phyloP scores from a whole-genome alignment of 169 alveolate species.

The Plasmodium blacklocki region DNA sequence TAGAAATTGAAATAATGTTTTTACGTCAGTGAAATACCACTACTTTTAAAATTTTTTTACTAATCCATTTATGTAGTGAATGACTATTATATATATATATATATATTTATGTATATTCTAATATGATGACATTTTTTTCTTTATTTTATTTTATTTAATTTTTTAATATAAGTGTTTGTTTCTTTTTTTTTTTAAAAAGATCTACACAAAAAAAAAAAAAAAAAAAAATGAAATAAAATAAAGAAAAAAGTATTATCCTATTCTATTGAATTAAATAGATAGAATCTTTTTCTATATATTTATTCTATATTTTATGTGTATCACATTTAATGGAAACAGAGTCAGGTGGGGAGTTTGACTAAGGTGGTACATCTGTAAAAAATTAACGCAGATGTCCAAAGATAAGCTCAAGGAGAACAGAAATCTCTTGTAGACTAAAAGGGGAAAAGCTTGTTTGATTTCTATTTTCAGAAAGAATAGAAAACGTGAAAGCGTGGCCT shows the following conservation, averaged over 20 bases:
- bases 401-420: constrained; percentile 95
- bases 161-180: too few relatives aligned
- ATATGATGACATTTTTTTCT: constrained; percentile 73
- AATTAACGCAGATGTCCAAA: constrained; percentile 93
- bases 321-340: constrained; percentile 88
- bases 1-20: constrained; percentile 29
- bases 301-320: too few relatives aligned
- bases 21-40: constrained; percentile 92
- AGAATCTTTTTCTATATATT: too few relatives aligned
- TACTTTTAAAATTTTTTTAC: constrained; percentile 90
- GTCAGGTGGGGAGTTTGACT: constrained; percentile 96
- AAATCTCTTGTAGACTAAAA: constrained; percentile 94
- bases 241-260: too few relatives aligned
- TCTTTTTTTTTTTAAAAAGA: too few relatives aligned
- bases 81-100: constrained; percentile 52
- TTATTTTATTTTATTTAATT: too few relatives aligned
- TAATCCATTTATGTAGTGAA: constrained; percentile 87
- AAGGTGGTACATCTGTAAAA: constrained; percentile 95
- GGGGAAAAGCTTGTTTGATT: constrained; percentile 94
- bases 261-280: too few relatives aligned
- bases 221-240: too few relatives aligned
- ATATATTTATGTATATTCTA: neutral
- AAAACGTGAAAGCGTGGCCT: constrained; percentile 94
- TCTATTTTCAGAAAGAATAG: constrained; percentile 92
- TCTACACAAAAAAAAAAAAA: too few relatives aligned